Evolutionary conservation across 1,284 basidiomycete species (phyloP).

Genomic region (Sutorius eximius): DNA sequence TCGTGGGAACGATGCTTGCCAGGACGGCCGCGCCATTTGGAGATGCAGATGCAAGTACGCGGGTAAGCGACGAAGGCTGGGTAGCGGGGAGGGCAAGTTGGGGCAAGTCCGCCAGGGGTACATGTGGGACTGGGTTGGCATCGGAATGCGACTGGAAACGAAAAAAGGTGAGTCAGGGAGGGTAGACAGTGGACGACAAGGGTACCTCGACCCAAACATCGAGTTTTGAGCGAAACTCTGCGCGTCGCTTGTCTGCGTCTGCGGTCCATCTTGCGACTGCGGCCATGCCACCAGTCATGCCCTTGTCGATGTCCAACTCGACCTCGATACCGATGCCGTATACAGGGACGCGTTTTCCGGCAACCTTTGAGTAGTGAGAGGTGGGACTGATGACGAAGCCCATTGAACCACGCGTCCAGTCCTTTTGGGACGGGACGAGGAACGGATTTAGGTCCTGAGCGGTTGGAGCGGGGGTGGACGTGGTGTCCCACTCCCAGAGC

Average conservation of each 20-base stretch:
- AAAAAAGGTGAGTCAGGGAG: slow-evolving; percentile 11
- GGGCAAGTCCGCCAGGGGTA: slow-evolving; percentile 69
- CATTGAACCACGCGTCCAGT: slow-evolving; percentile 78
- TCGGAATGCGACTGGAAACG: slow-evolving; percentile 50
- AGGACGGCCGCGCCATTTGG: slow-evolving; percentile 53
- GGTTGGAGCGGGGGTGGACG: slow-evolving; percentile 29
- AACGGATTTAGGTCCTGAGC: slow-evolving; percentile 67
- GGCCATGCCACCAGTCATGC: slow-evolving; percentile 75
- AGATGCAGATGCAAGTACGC: slow-evolving; percentile 66
- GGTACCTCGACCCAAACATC: slow-evolving; percentile 62
- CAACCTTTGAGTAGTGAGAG: slow-evolving; percentile 63
- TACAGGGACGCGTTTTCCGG: slow-evolving; percentile 67
- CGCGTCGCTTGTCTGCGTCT: slow-evolving; percentile 57
- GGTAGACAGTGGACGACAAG: neutral
- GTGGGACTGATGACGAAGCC: slow-evolving; percentile 70
- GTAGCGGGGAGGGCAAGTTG: slow-evolving; percentile 43
- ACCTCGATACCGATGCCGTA: slow-evolving; percentile 85
- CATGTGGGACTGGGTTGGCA: slow-evolving; percentile 45
- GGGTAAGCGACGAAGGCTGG: slow-evolving; percentile 69
- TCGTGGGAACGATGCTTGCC: slow-evolving; percentile 47
- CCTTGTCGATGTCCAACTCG: slow-evolving; percentile 78
- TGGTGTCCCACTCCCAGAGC: slow-evolving; percentile 84
- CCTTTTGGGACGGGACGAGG: slow-evolving; percentile 52
- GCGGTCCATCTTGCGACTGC: slow-evolving; percentile 83
- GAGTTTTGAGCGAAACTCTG: slow-evolving; percentile 59